Evolutionary conservation across 805 yeast genomes (phyloP).

Genomic region (Brettanomyces nanus): DNA sequence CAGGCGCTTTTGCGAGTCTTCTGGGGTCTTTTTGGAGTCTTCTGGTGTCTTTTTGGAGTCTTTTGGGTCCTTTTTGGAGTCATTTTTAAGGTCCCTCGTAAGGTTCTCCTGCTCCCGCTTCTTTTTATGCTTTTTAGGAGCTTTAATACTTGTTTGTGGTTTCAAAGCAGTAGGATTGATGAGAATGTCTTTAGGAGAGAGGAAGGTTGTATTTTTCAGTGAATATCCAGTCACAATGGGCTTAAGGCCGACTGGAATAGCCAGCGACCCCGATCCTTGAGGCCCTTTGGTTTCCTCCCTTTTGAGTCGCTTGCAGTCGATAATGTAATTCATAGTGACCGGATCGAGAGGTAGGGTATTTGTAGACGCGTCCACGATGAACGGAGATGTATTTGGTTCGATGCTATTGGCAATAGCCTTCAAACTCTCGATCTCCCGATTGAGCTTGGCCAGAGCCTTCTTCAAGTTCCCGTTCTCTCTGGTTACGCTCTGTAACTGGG

Average conservation of each 20-base stretch:
- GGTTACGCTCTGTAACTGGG: constrained; percentile 33
- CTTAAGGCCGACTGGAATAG: neutral
- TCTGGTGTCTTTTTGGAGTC: neutral
- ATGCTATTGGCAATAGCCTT: constrained; percentile 1
- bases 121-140: neutral
- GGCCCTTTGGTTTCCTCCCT: constrained; percentile 4
- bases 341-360: too few species aligned
- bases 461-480: constrained; percentile 37
- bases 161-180: constrained; percentile 8
- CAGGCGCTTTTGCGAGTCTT: too few species aligned
- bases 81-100: neutral
- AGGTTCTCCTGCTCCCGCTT: neutral
- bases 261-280: neutral
- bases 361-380: too few species aligned
- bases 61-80: neutral
- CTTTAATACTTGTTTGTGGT: neutral
- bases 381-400: too few species aligned
- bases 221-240: neutral
- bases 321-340: constrained; percentile 22
- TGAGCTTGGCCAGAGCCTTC: constrained; percentile 31
- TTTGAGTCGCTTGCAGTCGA: constrained; percentile 24
- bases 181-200: constrained; percentile 22
- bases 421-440: constrained; percentile 30
- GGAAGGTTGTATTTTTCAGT: constrained; percentile 2
- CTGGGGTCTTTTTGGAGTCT: neutral